Conservation (phyloP, 176 grass and related monocot species). For the Carex parvula region DNA sequence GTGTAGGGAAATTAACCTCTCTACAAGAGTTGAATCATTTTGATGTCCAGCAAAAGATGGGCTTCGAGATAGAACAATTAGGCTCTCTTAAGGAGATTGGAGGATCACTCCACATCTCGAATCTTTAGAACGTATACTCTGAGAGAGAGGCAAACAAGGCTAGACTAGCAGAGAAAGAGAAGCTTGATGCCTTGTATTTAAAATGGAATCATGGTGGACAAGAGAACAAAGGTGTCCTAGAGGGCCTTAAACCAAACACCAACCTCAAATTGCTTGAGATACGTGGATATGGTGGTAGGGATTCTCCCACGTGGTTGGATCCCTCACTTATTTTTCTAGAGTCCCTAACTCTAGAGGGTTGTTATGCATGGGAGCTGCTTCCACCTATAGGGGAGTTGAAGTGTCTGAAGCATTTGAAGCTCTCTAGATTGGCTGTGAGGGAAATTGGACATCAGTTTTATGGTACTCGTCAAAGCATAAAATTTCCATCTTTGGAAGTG, state of each 20-base stretch:
- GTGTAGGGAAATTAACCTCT: not conserved
- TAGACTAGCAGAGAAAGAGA: conserved; percentile 20
- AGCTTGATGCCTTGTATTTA: conserved; percentile 26
- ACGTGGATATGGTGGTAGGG: not conserved
- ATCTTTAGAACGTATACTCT: not conserved
- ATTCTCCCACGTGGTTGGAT: conserved; percentile 29
- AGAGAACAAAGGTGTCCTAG: conserved; percentile 11
- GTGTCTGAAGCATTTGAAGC: conserved; percentile 9
- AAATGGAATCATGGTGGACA: not conserved
- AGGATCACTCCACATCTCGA: not conserved
- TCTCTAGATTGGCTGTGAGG: not conserved
- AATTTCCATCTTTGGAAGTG: conserved; percentile 28
- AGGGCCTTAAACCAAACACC: conserved; percentile 30
- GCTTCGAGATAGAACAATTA: conserved; percentile 16
- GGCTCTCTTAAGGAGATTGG: conserved; percentile 9
- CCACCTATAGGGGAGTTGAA: conserved; percentile 2
- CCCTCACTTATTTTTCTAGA: conserved; percentile 5
- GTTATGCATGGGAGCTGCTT: conserved; percentile 11
- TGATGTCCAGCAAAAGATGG: not conserved
- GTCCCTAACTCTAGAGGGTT: conserved; percentile 24
- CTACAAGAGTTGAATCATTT: conserved; percentile 20
- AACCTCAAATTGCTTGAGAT: conserved; percentile 30
- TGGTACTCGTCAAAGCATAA: not conserved
- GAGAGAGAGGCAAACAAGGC: not conserved
- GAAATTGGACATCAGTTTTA: not conserved